Conservation (phyloP, 768 basidiomycete species). For the Trametes cingulata region DNA sequence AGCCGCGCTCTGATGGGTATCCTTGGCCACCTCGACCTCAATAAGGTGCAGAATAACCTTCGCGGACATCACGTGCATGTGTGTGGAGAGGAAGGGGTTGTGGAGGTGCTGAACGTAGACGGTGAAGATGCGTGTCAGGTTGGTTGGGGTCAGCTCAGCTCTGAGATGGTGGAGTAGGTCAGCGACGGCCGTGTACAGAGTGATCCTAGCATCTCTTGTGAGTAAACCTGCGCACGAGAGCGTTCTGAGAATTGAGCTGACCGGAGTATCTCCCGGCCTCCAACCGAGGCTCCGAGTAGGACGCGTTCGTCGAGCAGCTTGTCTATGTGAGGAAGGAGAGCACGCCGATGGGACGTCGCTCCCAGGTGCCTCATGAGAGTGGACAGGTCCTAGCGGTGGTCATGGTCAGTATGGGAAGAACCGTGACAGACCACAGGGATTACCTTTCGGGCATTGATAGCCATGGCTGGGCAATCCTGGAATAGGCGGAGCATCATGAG, state of each 20-base stretch:
- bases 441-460: conserved; percentile 81
- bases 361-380: conserved; percentile 91
- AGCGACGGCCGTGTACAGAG: conserved; percentile 85
- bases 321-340: conserved; percentile 81
- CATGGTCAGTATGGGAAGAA: neutral
- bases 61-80: conserved; percentile 85
- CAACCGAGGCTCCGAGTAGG: conserved; percentile 80
- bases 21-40: conserved; percentile 79
- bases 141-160: conserved; percentile 71
- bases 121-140: conserved; percentile 76
- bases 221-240: neutral
- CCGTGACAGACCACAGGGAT: neutral
- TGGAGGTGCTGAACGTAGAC: conserved; percentile 89
- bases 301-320: conserved; percentile 90
- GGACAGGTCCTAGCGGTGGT: conserved; percentile 70
- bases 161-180: conserved; percentile 94
- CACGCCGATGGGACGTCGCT: conserved; percentile 72
- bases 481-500: conserved; percentile 81
- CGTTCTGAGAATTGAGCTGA: conserved; percentile 31
- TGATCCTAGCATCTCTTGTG: conserved; percentile 49
- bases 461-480: conserved; percentile 90
- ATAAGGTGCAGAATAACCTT: conserved; percentile 91
- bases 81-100: conserved; percentile 77
- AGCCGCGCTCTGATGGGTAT: conserved; percentile 65
- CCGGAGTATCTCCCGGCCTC: conserved; percentile 85